Conservation (phyloP, 352 stramenopile genomes). For the Globisporangium cederbergense region DNA sequence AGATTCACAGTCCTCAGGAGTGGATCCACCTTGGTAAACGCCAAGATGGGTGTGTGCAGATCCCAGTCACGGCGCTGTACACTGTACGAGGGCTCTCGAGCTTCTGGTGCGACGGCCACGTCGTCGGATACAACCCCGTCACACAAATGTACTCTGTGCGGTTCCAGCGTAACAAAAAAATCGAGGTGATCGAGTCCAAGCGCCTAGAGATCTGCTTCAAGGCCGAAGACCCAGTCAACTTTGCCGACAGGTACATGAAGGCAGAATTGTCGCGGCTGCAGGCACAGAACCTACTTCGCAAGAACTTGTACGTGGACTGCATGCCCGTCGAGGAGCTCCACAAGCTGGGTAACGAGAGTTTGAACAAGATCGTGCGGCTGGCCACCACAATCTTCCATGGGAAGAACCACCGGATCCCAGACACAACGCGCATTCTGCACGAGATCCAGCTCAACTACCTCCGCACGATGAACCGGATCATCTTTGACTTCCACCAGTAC, state of each 20-base stretch:
- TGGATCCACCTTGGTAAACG: slow-evolving; percentile 62
- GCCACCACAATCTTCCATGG: slow-evolving; percentile 65
- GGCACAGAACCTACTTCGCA: slow-evolving; percentile 62
- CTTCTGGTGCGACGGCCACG: slow-evolving; percentile 62
- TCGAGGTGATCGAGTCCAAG: slow-evolving; percentile 44
- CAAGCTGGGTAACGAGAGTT: slow-evolving; percentile 74
- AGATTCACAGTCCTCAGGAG: slow-evolving; percentile 54
- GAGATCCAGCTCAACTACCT: slow-evolving; percentile 91
- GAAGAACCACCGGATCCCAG: slow-evolving; percentile 61
- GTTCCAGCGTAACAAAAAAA: slow-evolving; percentile 66
- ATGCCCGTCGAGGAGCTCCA: slow-evolving; percentile 83
- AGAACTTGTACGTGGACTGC: slow-evolving; percentile 84
- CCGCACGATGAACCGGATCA: slow-evolving; percentile 90
- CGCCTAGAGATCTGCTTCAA: slow-evolving; percentile 82
- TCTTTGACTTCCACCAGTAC: slow-evolving; percentile 82
- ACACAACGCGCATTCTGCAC: slow-evolving; percentile 74
- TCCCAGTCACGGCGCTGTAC: slow-evolving; percentile 71
- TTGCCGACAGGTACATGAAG: slow-evolving; percentile 67
- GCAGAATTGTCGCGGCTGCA: slow-evolving; percentile 55
- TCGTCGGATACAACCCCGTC: slow-evolving; percentile 45
- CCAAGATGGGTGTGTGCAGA: slow-evolving; percentile 46
- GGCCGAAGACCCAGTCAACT: slow-evolving; percentile 70
- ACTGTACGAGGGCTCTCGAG: slow-evolving; percentile 53
- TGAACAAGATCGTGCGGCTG: slow-evolving; percentile 73
- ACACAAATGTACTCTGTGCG: slow-evolving; percentile 49